phyloP scores from a whole-genome alignment of 2,329 filamentous ascomycete species.

The Rhynchosporium agropyri region DNA sequence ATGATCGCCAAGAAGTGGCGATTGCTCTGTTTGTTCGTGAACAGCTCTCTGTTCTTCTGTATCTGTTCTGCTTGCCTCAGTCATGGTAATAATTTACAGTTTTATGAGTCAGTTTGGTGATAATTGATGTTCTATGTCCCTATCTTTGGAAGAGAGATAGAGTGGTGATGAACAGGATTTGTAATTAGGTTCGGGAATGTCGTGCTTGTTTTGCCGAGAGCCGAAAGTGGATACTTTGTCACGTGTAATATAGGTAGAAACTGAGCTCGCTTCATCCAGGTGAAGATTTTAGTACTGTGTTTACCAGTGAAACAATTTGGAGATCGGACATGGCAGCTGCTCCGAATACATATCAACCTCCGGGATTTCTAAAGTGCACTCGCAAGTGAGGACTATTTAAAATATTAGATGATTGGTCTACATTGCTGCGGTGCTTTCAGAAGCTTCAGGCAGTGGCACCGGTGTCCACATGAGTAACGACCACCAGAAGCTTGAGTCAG shows the following conservation, averaged over 20 bases:
- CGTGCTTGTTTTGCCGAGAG: constrained; percentile 15
- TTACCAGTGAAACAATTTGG: too few relatives aligned
- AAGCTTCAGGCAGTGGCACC: too few relatives aligned
- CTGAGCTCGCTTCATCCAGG: too few relatives aligned
- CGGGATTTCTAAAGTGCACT: too few relatives aligned
- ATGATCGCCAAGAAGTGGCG: constrained; percentile 34
- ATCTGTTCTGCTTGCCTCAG: neutral
- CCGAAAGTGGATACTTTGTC: neutral
- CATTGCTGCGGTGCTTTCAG: too few relatives aligned
- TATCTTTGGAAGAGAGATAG: constrained; percentile 2
- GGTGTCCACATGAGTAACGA: too few relatives aligned
- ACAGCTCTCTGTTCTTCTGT: constrained; percentile 4
- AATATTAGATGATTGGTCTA: too few relatives aligned
- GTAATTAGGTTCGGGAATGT: constrained; percentile 6
- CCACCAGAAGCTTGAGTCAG: too few relatives aligned
- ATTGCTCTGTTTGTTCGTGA: constrained; percentile 31
- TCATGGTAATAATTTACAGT: neutral
- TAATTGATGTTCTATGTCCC: neutral
- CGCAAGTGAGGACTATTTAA: too few relatives aligned
- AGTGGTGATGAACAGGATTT: constrained; percentile 13
- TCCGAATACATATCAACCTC: too few relatives aligned
- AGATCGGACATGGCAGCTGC: too few relatives aligned
- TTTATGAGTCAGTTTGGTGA: neutral
- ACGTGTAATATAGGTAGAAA: neutral
- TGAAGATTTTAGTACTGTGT: too few relatives aligned